A percentile compares a stretch with the other conserved stretches of the same genome.
Evolutionary conservation across 2,329 filamentous ascomycete species (phyloP).

Genomic region (Neurospora crassa): DNA sequence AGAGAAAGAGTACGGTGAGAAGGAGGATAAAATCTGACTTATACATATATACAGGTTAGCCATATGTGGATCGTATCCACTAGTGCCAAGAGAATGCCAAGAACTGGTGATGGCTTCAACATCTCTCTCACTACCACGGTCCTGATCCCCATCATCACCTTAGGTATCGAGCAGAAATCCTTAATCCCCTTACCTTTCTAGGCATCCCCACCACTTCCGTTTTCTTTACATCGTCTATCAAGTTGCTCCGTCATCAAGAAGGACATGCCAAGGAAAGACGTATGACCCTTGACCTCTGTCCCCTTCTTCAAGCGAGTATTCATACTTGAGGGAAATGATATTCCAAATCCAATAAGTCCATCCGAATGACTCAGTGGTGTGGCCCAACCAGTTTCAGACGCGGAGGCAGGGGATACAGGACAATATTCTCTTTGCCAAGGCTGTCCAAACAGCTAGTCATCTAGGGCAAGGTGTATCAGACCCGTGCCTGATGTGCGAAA

Average conservation of each 20-base stretch:
- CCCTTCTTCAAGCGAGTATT: not conserved
- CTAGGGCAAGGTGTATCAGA: not conserved
- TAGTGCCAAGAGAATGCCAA: too few relatives aligned
- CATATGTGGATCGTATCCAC: too few relatives aligned
- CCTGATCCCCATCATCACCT: not conserved
- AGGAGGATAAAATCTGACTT: too few relatives aligned
- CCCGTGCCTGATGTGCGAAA: not conserved
- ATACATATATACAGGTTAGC: too few relatives aligned
- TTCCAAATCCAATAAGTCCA: not conserved
- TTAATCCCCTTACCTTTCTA: too few relatives aligned
- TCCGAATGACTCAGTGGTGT: fast-evolving
- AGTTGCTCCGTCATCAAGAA: too few relatives aligned
- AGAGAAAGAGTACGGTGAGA: too few relatives aligned
- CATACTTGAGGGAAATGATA: not conserved
- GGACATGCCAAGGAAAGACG: not conserved
- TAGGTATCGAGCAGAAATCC: too few relatives aligned
- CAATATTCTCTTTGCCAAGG: not conserved
- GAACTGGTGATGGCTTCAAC: too few relatives aligned
- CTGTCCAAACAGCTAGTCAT: not conserved
- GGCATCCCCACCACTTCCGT: not conserved
- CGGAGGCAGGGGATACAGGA: too few relatives aligned
- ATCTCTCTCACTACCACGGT: not conserved
- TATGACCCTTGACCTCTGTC: not conserved
- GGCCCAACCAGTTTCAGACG: too few relatives aligned
- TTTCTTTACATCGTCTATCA: too few relatives aligned